Percentiles rank a stretch among this genome's conserved stretches.
Evolutionary conservation across 73 alveolate species (phyloP).

Genomic region (Uronychia setigera): DNA sequence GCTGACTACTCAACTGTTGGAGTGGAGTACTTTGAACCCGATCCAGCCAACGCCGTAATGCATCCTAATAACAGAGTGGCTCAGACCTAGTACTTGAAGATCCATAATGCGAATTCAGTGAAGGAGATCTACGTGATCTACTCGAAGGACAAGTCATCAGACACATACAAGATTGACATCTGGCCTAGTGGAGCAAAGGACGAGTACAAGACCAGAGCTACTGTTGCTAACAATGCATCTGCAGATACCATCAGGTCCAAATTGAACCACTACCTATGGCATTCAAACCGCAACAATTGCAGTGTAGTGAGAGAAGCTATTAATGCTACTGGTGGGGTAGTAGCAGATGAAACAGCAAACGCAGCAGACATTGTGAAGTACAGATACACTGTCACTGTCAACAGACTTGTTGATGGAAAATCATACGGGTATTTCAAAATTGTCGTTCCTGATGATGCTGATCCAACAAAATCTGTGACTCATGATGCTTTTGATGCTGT

Average conservation of each 20-base stretch:
- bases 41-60: no score
- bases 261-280: background rate
- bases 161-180: background rate
- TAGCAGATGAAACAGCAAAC: background rate
- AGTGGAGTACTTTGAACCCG: no score
- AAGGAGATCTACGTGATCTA: background rate
- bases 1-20: background rate
- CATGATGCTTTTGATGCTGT: no score
- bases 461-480: no score
- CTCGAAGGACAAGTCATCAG: background rate
- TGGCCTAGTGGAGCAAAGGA: background rate
- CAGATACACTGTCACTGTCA: constrained; percentile 1
- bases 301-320: background rate
- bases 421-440: background rate
- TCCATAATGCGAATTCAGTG: no score
- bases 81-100: no score
- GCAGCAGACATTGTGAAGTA: background rate
- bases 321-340: background rate
- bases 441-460: background rate
- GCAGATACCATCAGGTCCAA: background rate
- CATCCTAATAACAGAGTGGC: no score
- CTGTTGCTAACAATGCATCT: background rate
- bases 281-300: background rate
- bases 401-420: background rate
- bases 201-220: background rate